phyloP scores from a whole-genome alignment of 2,329 filamentous ascomycete species.

The Delphinella strobiligena region DNA sequence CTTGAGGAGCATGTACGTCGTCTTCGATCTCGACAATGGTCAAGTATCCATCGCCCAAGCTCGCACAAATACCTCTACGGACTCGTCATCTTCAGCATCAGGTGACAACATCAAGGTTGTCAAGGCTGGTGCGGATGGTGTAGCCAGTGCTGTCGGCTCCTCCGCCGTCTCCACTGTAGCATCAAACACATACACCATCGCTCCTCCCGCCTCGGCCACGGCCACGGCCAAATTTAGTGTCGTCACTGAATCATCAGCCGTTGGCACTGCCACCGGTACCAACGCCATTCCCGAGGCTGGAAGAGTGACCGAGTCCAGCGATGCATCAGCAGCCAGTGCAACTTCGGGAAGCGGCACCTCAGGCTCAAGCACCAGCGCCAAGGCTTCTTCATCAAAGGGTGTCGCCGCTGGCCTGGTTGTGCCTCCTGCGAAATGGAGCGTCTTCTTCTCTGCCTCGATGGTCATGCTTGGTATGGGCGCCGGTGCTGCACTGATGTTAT shows the following conservation, averaged over 20 bases:
- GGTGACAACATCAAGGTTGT: background rate
- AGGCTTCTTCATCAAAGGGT: too few species aligned
- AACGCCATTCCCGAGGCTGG: background rate
- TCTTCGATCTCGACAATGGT: constrained; percentile 24
- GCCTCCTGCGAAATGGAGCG: background rate
- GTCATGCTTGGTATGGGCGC: background rate
- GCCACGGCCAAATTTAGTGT: background rate
- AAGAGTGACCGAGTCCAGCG: background rate
- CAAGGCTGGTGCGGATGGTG: background rate
- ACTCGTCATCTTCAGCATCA: background rate
- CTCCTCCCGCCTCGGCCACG: background rate
- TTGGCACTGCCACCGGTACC: background rate
- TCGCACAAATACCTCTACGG: background rate
- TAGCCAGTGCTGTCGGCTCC: background rate
- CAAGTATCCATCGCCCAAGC: constrained; percentile 22
- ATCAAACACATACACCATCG: background rate
- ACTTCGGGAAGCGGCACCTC: background rate
- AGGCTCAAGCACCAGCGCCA: background rate
- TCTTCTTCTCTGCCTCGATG: background rate
- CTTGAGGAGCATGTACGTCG: constrained; percentile 22
- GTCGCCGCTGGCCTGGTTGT: background rate
- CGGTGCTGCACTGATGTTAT: background rate
- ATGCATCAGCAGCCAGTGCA: background rate
- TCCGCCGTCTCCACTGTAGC: background rate
- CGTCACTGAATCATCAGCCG: background rate